phyloP scores from a whole-genome alignment of 2,329 filamentous ascomycete genomes.

The Nannizziopsis arthrosporioides region DNA sequence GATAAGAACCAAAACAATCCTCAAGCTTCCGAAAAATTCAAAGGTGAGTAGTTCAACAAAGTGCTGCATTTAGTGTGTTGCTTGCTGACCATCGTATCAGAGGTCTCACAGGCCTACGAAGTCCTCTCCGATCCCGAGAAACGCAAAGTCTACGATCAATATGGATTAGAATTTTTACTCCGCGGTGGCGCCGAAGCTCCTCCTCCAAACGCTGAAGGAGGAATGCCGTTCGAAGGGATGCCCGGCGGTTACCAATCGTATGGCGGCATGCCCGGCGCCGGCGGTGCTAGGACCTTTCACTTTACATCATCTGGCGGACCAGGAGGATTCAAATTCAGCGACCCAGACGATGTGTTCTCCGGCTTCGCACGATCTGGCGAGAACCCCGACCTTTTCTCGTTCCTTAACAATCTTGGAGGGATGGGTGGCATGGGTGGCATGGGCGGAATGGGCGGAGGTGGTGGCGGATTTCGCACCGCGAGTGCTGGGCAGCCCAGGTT shows the following conservation, averaged over 20 bases:
- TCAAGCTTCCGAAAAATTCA: slow-evolving; percentile 82
- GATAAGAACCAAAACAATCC: slow-evolving; percentile 97
- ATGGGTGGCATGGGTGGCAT: slow-evolving; percentile 22
- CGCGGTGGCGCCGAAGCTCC: slow-evolving; percentile 62
- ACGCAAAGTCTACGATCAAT: slow-evolving; percentile 88
- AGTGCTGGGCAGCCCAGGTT: slow-evolving; percentile 16
- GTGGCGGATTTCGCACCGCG: slow-evolving; percentile 23
- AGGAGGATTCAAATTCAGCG: slow-evolving; percentile 68
- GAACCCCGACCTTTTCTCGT: slow-evolving; percentile 47
- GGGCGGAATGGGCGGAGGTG: too few species aligned
- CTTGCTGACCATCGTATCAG: slow-evolving; percentile 32
- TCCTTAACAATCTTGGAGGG: slow-evolving; percentile 39
- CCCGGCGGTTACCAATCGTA: slow-evolving; percentile 32
- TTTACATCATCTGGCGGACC: slow-evolving; percentile 40
- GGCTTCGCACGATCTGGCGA: slow-evolving; percentile 60
- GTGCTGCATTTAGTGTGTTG: not conserved
- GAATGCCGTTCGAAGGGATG: slow-evolving; percentile 40
- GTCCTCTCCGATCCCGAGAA: slow-evolving; percentile 96
- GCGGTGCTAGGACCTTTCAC: slow-evolving; percentile 26
- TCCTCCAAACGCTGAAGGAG: slow-evolving; percentile 40
- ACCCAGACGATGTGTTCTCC: slow-evolving; percentile 71
- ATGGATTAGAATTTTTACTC: slow-evolving; percentile 82
- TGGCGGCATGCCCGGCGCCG: slow-evolving; percentile 38
- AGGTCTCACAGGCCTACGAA: slow-evolving; percentile 94
- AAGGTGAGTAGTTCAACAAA: slow-evolving; percentile 43